Evolutionary conservation across 805 yeast species (phyloP).

Genomic region (Kuraishia molischiana): DNA sequence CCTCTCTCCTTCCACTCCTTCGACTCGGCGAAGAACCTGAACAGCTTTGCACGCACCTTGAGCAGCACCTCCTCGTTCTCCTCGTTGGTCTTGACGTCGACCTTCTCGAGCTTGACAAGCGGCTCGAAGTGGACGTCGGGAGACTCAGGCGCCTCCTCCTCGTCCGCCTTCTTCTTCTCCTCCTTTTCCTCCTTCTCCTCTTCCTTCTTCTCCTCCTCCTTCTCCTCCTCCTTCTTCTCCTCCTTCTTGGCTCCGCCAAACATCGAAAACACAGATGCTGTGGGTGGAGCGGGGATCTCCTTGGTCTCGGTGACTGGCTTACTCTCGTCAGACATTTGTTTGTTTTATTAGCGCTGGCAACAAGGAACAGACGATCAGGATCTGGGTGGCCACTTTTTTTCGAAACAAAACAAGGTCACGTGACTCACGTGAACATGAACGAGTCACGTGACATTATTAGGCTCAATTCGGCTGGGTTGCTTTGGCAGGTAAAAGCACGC

Average conservation of each 20-base stretch:
- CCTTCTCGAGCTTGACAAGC: slow-evolving; percentile 86
- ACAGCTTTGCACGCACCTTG: slow-evolving; percentile 92
- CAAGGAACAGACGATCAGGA: too few relatives aligned
- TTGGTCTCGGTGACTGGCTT: slow-evolving; percentile 2
- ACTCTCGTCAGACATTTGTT: slow-evolving; percentile 3
- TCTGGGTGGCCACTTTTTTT: too few relatives aligned
- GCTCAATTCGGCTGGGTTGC: too few relatives aligned
- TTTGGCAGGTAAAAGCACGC: too few relatives aligned
- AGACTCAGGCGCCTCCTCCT: slow-evolving; percentile 56
- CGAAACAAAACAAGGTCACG: too few relatives aligned
- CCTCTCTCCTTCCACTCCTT: slow-evolving; percentile 99
- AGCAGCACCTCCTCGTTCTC: slow-evolving; percentile 76
- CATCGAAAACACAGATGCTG: slow-evolving; percentile 84
- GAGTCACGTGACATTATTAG: too few relatives aligned
- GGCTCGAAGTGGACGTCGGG: slow-evolving; percentile 95
- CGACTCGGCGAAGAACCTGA: slow-evolving; percentile 70
- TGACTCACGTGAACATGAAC: too few relatives aligned
- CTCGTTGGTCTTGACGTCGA: slow-evolving; percentile 92
- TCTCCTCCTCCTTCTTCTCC: slow-evolving; percentile 25
- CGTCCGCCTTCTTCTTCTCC: slow-evolving; percentile 28
- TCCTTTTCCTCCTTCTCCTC: slow-evolving; percentile 23
- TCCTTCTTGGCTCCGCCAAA: slow-evolving; percentile 84
- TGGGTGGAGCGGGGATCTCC: slow-evolving; percentile 46
- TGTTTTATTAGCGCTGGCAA: too few relatives aligned
- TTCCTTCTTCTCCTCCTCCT: slow-evolving; percentile 23